Evolutionary conservation across 495 filamentous ascomycete species (phyloP), one percentile per base, ranked within the genome.

Genomic region (Margaritispora aquatica): DNA sequence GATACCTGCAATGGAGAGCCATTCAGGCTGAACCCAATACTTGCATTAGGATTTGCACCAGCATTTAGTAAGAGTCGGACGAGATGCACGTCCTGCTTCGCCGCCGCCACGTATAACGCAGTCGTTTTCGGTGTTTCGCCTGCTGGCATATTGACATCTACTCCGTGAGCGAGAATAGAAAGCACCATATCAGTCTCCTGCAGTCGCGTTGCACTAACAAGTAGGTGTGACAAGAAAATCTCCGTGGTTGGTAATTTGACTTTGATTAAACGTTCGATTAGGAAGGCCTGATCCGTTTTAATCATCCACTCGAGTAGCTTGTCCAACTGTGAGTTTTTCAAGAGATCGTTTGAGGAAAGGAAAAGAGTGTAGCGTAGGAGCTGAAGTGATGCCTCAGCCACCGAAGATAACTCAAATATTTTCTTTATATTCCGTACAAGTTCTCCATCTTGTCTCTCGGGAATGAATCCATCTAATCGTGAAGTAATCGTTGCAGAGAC

Each of bases 31-130:
- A 13, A 48, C 20, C 4, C 36, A 54, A 26, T 23, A 41, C 31
- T 54, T 23, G 51, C 58, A 36, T 55, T 60, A 24, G 41, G n/a
- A 22, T 47, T 24, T 34, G 51, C 58, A 11, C 58, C 58, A 34
- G 58, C 58, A 49, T 55, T 55, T 36, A 60, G 34, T 38, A 60
- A 50, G n/a, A 60, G 51, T 26, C 20, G 24, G 27, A 55, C 58
- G 17, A 59, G 57, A 31, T 17, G 22, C 26, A 54, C 24, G 13
- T 54, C 51, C 27, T 54, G 49, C 9, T 51, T 51, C 21, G 49
- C 49, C 24, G 17, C 34, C 21, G 24, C 27, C 51, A 31, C 51
- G 17, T 36, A 50, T 17, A 57, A 26, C 36, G 38, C 55, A 20
- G 38, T 57, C 10, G 17, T 57, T 44, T 57, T 49, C 26, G 3